phyloP scores from a whole-genome alignment of 2,329 filamentous ascomycete species.

The Daldinia sp. region DNA sequence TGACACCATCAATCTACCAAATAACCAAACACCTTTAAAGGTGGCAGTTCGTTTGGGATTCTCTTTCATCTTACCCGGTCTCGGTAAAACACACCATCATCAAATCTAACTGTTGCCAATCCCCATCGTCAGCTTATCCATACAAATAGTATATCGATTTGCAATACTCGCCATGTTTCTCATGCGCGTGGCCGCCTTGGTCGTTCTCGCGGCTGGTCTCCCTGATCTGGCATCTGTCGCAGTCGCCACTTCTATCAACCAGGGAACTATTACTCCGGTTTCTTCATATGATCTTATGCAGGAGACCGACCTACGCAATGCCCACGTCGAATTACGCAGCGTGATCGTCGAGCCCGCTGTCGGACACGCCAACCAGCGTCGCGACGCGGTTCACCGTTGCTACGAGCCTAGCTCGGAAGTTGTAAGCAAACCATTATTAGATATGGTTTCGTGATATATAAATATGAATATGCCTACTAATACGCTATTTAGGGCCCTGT shows the following conservation, averaged over 20 bases:
- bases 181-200: conserved; percentile 2
- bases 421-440: not conserved
- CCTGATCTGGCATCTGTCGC: not conserved
- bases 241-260: not conserved
- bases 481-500: conserved; percentile 36
- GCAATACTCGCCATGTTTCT: conserved; percentile 21
- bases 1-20: not conserved
- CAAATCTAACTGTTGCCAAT: not conserved
- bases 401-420: conserved; percentile 35
- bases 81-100: no score
- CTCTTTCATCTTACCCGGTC: not conserved
- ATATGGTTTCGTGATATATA: not conserved
- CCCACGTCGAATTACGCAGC: not conserved
- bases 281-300: not conserved
- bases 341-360: conserved; percentile 4
- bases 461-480: not conserved
- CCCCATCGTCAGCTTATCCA: not conserved
- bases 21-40: not conserved
- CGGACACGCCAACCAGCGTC: conserved; percentile 11
- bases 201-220: not conserved
- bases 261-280: not conserved
- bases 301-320: not conserved
- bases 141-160: not conserved
- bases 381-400: conserved; percentile 36
- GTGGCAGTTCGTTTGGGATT: not conserved